Evolutionary conservation across 2,329 filamentous ascomycete genomes (phyloP), one percentile per base, ranked within the genome.

Genomic region (Epichloe gansuensis): DNA sequence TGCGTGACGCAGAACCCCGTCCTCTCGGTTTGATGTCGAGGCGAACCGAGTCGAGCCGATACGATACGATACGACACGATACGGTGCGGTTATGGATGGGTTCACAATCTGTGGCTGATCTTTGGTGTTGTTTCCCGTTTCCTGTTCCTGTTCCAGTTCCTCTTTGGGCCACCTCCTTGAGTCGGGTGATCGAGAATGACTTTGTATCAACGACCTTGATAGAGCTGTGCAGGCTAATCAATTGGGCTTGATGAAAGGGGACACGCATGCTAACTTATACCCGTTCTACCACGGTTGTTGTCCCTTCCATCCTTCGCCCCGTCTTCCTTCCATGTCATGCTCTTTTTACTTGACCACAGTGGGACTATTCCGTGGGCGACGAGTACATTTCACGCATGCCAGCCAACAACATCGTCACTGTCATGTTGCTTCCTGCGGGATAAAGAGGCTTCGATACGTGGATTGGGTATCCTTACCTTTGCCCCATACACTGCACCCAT

Each of bases 401-500:
- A 59, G 56, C 61, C 63, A 64, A 62, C 62, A 58, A 52, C 54
- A 57, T 58, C 54, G 52, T 61, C 58, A 60, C 59, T 57, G 56
- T 63, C 58, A 57, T 61, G 55, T 58, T 63, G 58, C 57, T 61
- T 59, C 58, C 61, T 68, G 66, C 65, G 62, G 65, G 64, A 65
- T 62, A 65, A 64, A 61, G 63, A 63, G 60, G 59, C 61, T 61
- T 64, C 62, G 60, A 63, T 66, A 61, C 63, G 59, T 67, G 63
- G 61, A 68, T 69, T 69, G 67, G 67, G 67, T 69, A 69, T 63
- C 66, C 64, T 57, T 69, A 69, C 66, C 61, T 66, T 60, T 60
- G 63, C 61, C 63, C 65, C 65, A 68, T 68, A 62, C 56, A 55
- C 58, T 54, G 54, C 57, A 58, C 54, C 57, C 58, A 59, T 62